Base-by-base conservation (phyloP, 495 filamentous ascomycete species). In the Daldinia childiae region DNA sequence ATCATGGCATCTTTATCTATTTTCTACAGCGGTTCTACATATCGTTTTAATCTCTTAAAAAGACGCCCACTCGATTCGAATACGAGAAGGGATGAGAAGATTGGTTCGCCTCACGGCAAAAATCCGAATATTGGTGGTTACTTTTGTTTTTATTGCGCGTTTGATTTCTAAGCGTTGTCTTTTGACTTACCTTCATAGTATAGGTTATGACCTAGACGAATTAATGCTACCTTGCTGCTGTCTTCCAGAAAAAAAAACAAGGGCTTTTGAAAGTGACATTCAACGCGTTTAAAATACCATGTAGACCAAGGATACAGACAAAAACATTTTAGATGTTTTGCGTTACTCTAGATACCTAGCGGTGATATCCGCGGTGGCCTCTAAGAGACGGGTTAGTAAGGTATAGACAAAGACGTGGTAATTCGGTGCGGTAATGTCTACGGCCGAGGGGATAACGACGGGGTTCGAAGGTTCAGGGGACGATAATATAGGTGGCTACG, bases 41-140 rank as follows among this genome's bases (percentile, higher is more conserved):
- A 66, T 62, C 64, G 54, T 39, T 71, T 68, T 75, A 69, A 69
- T 73, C 68, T 34, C 58, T 58, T 60, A n/a, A 72, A 62, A 64
- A 54, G 50, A 64, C n/a, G 36, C 15, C 54, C 48, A 32, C 38
- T 62, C 62, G 66, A 67, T 66, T 71, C 38, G 60, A 51, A 55
- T 38, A 55, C 55, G 73, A 66, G 51, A 52, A 63, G 67, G 64
- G 62, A 66, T 27, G 62, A 62, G 71, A 77, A 77, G 73, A 77
- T 67, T 77, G 73, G 76, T 64, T 74, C 65, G 76, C 73, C 76
- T 77, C 76, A 61, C 76, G 76, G 76, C 76, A 65, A 69, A 73
- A 72, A 70, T 75, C 43, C 27, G 59, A 65, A 60, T 34, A 43
- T 38, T 62, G 56, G 66, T 56, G 56, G 62, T 68, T 69, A 58